Base-by-base conservation (phyloP, 2,329 filamentous ascomycete species). In the Diaporthe citriasiana region DNA sequence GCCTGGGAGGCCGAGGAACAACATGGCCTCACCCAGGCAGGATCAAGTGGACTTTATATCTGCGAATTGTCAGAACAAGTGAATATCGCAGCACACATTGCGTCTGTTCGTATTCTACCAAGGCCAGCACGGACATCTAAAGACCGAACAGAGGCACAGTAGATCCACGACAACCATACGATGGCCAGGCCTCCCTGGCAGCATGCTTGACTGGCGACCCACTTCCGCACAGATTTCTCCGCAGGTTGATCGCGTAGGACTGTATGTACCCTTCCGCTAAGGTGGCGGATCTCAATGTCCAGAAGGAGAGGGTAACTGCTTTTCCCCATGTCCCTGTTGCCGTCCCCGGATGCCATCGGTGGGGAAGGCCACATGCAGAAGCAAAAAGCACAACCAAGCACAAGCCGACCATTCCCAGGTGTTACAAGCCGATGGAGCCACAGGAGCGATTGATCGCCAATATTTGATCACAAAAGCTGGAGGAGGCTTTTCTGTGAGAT, bases 31-130 rank as follows among this genome's bases (percentile, higher is more conserved):
- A 6, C 19, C 27, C 40, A 27, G 12, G 56, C 22, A 51, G 53
- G 73, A 50, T 12, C 13, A 50, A 55, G 40, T 53, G 30, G 40
- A 27, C 42, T 73, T 73, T 75, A 73, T 73, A 75, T 65, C 56
- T 27, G 40, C 33, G 13, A 19, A 12, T 38, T 47, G 33, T 53
- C 35, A 30, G 30, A 38, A 27, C 38, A 10, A 50, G 30, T 22
- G 50, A n/a, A n/a, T 4, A 35, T n/a, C 47, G 2, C 42, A 33
- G 33, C 56, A 35, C 38, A 40, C n/a, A 50, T 65, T 60, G 27
- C 17, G 27, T 59, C 63, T 70, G 47, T 57, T 70, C 56, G 65
- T 73, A 75, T 71, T 50, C 56, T 57, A 73, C 56, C 33, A 27
- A 38, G 56, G 50, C 57, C 45, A 59, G 57, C 71, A 59, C 47